These are phyloP conservation scores for Symbiodinium natans DNA, from an alignment of 73 alveolate genomes.

Conservation along the genomic window DNA sequence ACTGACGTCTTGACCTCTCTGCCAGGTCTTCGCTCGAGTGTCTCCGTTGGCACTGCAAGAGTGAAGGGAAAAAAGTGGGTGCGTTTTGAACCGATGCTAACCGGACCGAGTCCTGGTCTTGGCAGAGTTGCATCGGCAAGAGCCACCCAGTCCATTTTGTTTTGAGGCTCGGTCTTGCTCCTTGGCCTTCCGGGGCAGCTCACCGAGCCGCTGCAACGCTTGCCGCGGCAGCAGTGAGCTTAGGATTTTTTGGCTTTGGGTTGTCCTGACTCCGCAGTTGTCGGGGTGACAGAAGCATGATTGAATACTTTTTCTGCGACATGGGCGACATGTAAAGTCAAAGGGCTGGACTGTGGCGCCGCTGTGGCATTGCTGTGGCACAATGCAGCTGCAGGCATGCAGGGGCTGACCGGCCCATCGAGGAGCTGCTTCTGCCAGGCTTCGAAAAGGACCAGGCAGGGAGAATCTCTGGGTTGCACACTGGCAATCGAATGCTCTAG, in stretches of 20 bases:
- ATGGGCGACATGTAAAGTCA: too few species aligned
- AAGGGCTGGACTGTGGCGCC: too few species aligned
- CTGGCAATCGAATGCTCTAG: too few species aligned
- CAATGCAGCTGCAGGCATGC: constrained; percentile 49
- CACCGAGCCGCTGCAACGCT: constrained; percentile 42
- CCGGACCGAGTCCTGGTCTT: too few species aligned
- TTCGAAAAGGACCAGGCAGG: constrained; percentile 79
- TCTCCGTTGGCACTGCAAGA: constrained; percentile 13
- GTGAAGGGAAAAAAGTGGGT: neutral
- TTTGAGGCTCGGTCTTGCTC: constrained; percentile 49
- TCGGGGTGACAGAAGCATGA: too few species aligned
- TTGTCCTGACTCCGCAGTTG: too few species aligned
- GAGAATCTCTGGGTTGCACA: too few species aligned
- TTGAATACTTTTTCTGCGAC: too few species aligned
- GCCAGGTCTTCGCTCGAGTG: neutral
- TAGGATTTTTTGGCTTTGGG: too few species aligned
- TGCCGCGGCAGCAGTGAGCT: constrained; percentile 37
- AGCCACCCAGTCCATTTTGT: too few species aligned
- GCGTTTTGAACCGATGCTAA: neutral
- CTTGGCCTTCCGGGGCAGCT: constrained; percentile 59
- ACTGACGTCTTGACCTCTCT: neutral
- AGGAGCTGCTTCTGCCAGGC: constrained; percentile 77
- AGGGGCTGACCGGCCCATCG: constrained; percentile 41
- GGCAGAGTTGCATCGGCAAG: neutral
- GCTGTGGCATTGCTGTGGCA: too few species aligned